Percentiles rank a stretch among this genome's conserved stretches.
Evolutionary conservation across 2,329 filamentous ascomycete species (phyloP).

Genomic region (Apiospora arundinis): DNA sequence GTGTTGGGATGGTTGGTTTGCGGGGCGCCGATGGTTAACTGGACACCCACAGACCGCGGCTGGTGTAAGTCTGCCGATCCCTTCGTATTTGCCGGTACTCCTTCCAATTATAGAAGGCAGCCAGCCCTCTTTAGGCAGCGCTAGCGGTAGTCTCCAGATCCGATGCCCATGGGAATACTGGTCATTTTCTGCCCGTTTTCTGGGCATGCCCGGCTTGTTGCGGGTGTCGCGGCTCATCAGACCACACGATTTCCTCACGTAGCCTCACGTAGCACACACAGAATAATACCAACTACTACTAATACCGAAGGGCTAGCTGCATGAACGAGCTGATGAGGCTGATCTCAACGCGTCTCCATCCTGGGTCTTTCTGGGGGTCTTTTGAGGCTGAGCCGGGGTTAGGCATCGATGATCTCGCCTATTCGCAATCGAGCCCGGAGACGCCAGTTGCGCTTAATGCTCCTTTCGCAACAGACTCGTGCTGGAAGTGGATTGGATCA

Average conservation of each 20-base stretch:
- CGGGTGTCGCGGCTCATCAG: slow-evolving; percentile 3
- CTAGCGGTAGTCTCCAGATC: slow-evolving; percentile 19
- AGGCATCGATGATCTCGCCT: background rate
- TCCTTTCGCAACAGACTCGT: background rate
- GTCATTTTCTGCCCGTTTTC: background rate
- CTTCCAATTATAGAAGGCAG: slow-evolving; percentile 24
- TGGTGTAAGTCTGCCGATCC: slow-evolving; percentile 23
- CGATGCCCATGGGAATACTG: background rate
- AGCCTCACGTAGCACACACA: background rate
- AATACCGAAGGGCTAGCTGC: background rate
- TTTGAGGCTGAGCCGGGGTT: slow-evolving; percentile 2
- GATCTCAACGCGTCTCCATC: background rate
- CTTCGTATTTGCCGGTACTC: slow-evolving; percentile 24
- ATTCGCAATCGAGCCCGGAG: background rate
- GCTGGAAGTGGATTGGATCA: slow-evolving; percentile 2
- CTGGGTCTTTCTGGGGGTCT: background rate
- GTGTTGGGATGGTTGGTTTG: slow-evolving; percentile 23
- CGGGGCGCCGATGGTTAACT: slow-evolving; percentile 13
- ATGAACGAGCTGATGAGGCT: slow-evolving; percentile 6
- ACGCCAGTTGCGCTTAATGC: slow-evolving; percentile 8
- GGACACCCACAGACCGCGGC: slow-evolving; percentile 20
- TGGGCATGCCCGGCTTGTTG: background rate
- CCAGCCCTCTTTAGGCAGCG: slow-evolving; percentile 12
- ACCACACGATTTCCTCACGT: background rate
- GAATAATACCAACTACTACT: background rate